A percentile compares a stretch with the other conserved stretches of the same genome.
These are phyloP conservation scores for Verticillium tricorpus DNA, from an alignment of 2,329 filamentous ascomycete genomes.

Conservation along the genomic window DNA sequence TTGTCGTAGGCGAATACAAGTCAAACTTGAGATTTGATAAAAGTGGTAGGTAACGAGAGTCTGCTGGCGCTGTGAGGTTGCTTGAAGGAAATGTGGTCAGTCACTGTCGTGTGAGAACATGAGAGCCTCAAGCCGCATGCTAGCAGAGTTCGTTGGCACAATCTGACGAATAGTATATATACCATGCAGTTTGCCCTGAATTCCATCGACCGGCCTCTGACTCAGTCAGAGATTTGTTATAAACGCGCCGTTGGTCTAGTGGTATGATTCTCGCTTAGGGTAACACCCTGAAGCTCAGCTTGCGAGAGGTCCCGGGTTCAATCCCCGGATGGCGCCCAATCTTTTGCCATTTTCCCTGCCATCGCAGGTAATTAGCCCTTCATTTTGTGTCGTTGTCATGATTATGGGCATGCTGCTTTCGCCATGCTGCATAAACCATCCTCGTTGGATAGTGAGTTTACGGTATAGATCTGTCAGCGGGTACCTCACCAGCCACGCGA, in stretches of 20 bases:
- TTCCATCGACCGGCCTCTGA: not conserved
- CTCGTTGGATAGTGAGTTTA: too few species aligned
- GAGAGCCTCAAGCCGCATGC: not conserved
- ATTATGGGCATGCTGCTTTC: too few species aligned
- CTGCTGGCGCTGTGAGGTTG: too few species aligned
- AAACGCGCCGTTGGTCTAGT: conserved; percentile 46
- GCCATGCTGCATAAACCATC: too few species aligned
- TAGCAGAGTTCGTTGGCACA: not conserved
- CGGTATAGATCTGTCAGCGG: too few species aligned
- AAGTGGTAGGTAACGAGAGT: too few species aligned
- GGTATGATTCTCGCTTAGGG: conserved; percentile 71
- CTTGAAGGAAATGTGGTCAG: too few species aligned
- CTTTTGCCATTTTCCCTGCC: not conserved
- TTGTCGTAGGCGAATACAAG: too few species aligned
- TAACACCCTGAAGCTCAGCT: conserved; percentile 27
- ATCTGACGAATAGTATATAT: not conserved
- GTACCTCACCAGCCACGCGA: not conserved
- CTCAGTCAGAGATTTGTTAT: not conserved
- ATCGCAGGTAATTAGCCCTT: not conserved
- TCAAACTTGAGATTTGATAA: too few species aligned
- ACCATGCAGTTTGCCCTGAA: not conserved
- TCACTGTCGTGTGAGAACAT: too few species aligned
- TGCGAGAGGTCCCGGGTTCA: conserved; percentile 44
- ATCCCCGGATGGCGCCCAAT: conserved; percentile 28
- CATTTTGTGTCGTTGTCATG: too few species aligned